Evolutionary conservation across 768 basidiomycete genomes (phyloP), one percentile per base, ranked within the genome.

Genomic region (Lepiota venenata): DNA sequence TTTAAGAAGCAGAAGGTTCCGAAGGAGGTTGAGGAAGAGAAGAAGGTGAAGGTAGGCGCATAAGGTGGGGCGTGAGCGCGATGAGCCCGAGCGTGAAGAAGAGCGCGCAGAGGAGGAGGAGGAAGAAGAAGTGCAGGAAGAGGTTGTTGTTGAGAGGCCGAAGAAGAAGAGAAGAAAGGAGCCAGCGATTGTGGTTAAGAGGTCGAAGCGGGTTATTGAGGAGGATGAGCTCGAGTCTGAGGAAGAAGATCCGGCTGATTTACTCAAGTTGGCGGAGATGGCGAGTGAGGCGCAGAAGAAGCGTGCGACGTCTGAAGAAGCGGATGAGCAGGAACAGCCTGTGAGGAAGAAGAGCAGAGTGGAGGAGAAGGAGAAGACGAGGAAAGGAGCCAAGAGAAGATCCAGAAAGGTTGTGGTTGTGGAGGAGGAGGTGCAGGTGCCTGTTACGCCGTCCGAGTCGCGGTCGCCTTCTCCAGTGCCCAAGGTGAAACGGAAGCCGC

Each of bases 81-180:
- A 74, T 71, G 61, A 69, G 63, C 58, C 74, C 66, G 67, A 60
- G 18, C 67, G 70, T 58, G 66, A 62, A 35, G 65, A 61, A 38
- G 63, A 56, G 15, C 68, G 60, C n/a, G n/a, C n/a, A n/a, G n/a
- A n/a, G 41, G 70, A 53, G 12, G 52, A 53, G 14, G 52, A 68
- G 57, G 61, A 57, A n/a, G 63, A 66, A 54, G 63, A 68, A 44
- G 66, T 62, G 22, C 72, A 74, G 32, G 74, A 73, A 53, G 69
- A 63, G 32, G 67, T 61, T 12, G 65, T 64, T 14, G 64, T 68
- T 16, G 74, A 75, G 52, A 72, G 77, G 27, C 82, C 81, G 40
- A 81, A 71, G 70, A 84, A 86, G 76, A 83, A 74, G 65, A 72
- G 74, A 63, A 83, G 76, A 71, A 78, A 78, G 63, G 82, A 81